Percentiles rank a stretch among this genome's conserved stretches.
These are phyloP conservation scores for Colletotrichum tofieldiae DNA, from an alignment of 2,329 filamentous ascomycete species.

Conservation along the genomic window DNA sequence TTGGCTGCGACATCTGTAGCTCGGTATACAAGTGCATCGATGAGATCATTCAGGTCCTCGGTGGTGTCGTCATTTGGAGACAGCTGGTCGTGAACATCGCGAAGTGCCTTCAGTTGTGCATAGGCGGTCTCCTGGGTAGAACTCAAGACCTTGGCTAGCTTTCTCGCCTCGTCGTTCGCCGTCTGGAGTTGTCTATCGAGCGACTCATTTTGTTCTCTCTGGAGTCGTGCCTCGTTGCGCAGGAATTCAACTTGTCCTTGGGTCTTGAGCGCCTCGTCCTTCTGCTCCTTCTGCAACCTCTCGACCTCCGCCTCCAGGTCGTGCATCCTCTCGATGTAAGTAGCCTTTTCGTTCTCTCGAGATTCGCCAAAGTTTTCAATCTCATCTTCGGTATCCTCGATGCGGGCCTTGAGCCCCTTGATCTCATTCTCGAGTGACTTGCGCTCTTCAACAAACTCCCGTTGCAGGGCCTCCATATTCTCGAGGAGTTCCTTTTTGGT, in stretches of 20 bases:
- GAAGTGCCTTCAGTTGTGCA: slow-evolving; percentile 68
- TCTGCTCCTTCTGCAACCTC: slow-evolving; percentile 70
- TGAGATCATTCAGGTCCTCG: slow-evolving; percentile 70
- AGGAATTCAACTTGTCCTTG: slow-evolving; percentile 76
- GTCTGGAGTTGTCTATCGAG: slow-evolving; percentile 71
- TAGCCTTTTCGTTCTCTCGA: slow-evolving; percentile 84
- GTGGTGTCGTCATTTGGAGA: slow-evolving; percentile 68
- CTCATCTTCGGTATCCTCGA: slow-evolving; percentile 94
- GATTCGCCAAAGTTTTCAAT: slow-evolving; percentile 88
- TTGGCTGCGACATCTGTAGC: slow-evolving; percentile 74
- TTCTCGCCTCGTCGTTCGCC: slow-evolving; percentile 68
- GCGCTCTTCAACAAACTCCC: slow-evolving; percentile 88
- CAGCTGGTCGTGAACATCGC: slow-evolving; percentile 72
- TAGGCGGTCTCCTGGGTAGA: slow-evolving; percentile 67
- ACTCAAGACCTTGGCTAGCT: slow-evolving; percentile 66
- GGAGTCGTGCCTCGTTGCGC: slow-evolving; percentile 72
- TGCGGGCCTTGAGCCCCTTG: slow-evolving; percentile 79
- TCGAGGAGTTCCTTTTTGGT: slow-evolving; percentile 95
- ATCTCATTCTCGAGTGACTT: slow-evolving; percentile 88
- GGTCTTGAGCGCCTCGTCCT: slow-evolving; percentile 70
- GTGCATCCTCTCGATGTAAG: slow-evolving; percentile 78
- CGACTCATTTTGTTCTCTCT: slow-evolving; percentile 72
- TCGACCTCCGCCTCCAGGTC: slow-evolving; percentile 81
- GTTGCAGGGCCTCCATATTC: slow-evolving; percentile 93
- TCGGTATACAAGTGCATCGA: slow-evolving; percentile 72